Percentiles rank a stretch among this genome's conserved stretches.
Conservation (phyloP, 2,329 filamentous ascomycete genomes). For the Lachnellula hyalina region DNA sequence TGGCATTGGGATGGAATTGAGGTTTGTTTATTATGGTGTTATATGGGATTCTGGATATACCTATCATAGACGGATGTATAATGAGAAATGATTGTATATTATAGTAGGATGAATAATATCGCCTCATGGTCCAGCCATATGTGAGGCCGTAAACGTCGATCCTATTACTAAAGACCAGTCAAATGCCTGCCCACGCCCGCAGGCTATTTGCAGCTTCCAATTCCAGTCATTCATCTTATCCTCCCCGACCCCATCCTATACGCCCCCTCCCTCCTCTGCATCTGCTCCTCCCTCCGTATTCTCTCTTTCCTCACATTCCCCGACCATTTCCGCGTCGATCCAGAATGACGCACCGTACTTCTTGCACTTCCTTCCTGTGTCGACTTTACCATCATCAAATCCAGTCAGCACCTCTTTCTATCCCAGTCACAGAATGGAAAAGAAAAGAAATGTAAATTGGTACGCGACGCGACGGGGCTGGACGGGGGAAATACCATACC, state of each 20-base stretch:
- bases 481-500: slow-evolving; percentile 18
- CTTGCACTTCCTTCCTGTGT: not conserved
- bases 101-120: not conserved
- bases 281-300: not conserved
- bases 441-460: not conserved
- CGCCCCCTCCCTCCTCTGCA: not conserved
- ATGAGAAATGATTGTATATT: too few relatives aligned
- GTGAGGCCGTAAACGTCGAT: not conserved
- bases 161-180: not conserved
- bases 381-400: not conserved
- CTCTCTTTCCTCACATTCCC: not conserved
- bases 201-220: not conserved
- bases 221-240: not conserved
- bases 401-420: not conserved
- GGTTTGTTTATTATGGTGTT: not conserved
- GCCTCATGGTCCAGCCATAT: not conserved
- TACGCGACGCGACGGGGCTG: not conserved
- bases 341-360: not conserved
- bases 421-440: not conserved
- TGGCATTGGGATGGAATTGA: not conserved
- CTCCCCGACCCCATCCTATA: not conserved
- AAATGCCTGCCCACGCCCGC: not conserved
- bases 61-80: too few relatives aligned
- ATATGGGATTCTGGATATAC: not conserved
- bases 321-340: not conserved